Conservation (phyloP, 352 stramenopile genomes). For the Phytophthora meadii region DNA sequence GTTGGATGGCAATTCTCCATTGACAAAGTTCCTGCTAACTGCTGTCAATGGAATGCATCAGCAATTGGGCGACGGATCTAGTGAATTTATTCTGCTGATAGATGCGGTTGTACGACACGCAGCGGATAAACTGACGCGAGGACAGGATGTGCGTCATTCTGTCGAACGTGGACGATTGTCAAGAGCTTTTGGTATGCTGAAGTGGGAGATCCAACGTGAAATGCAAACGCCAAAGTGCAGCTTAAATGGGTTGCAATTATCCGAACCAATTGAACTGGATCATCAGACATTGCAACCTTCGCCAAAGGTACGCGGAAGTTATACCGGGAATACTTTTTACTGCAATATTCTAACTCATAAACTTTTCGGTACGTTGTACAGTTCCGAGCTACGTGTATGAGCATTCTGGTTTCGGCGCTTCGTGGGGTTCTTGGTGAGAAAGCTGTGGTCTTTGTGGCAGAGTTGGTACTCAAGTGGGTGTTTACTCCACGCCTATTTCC, state of each 20-base stretch:
- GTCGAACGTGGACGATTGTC: slow-evolving; percentile 35
- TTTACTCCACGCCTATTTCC: slow-evolving; percentile 26
- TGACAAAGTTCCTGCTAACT: slow-evolving; percentile 57
- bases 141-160: not conserved
- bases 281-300: slow-evolving; percentile 21
- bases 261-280: slow-evolving; percentile 26
- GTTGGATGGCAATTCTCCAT: slow-evolving; percentile 23
- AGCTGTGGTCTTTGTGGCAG: slow-evolving; percentile 34
- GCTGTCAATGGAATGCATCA: slow-evolving; percentile 56
- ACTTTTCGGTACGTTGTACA: slow-evolving; percentile 6
- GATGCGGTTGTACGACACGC: slow-evolving; percentile 34
- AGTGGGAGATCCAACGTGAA: slow-evolving; percentile 39
- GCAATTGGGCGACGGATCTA: slow-evolving; percentile 61
- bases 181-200: slow-evolving; percentile 43
- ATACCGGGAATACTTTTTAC: too few relatives aligned
- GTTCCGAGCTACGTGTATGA: slow-evolving; percentile 33
- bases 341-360: too few relatives aligned
- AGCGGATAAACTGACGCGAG: slow-evolving; percentile 6
- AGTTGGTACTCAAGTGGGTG: slow-evolving; percentile 63
- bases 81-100: slow-evolving; percentile 68
- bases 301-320: slow-evolving; percentile 10
- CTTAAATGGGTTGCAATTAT: slow-evolving; percentile 7
- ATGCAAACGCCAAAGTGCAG: slow-evolving; percentile 5
- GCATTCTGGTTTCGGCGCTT: slow-evolving; percentile 50
- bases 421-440: slow-evolving; percentile 42